Evolutionary conservation across 2,329 filamentous ascomycete species (phyloP), one percentile per base, ranked within the genome.

Genomic region (Dothidotthia symphoricarpi): DNA sequence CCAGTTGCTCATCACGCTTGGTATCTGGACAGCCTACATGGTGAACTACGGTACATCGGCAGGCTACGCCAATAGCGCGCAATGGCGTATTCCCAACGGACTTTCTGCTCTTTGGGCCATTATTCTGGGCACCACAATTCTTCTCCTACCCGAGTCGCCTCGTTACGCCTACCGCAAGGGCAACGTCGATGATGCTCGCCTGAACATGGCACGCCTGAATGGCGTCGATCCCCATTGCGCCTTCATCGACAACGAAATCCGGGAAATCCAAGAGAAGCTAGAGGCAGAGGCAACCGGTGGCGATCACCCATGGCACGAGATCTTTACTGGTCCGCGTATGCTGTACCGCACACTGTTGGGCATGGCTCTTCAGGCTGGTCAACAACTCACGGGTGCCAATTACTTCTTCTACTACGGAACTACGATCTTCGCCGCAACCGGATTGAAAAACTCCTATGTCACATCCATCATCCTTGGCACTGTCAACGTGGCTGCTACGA

Each of bases 311-410:
- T 64, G 61, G 62, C 56, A 86, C 45, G 82, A 86, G 54, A 78
- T 80, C 53, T 73, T 88, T 50, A 75, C 77, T 42, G 72, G 75
- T 47, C 83, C 82, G 54, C 83, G 81, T 47, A 88, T 86, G 74
- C 50, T 80, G 7, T 81, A 85, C 64, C 76, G 83, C 22, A 82
- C 80, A 1, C 37, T 79, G 0, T 71, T 86, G 0, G 82, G 82
- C 24, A 77, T 85, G 36, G 61, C 72, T 5, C 73, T 86, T 2
- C 80, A 85, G 63, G 76, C 79, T 27, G 76, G 81, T 10, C 82
- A 86, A 63, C 83, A 86, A 61, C 69, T 86, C 6, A 85, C 81
- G 2, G 83, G 82, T 32, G 80, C 78, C 46, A 83, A 83, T 66
- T 83, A 80, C 67, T 83, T 82, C 69, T 83, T 84, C 63, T 73